Base-by-base conservation (phyloP, 257 asterid species). In the Solanum chaucha region DNA sequence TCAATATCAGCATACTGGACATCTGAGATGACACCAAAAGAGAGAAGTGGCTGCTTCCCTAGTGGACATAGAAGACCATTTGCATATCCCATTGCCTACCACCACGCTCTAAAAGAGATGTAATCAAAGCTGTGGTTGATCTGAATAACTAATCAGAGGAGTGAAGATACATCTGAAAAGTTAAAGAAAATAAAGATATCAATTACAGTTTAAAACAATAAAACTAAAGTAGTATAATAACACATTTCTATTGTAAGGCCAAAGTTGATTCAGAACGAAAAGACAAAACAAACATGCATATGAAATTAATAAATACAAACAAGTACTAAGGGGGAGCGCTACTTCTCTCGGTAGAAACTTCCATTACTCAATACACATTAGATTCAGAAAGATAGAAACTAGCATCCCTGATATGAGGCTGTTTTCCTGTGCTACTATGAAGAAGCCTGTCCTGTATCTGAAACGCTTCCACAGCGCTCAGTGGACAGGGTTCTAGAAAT, bases 1-100 rank as follows among this genome's bases (percentile, higher is more conserved):
- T 98, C 96, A 90, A 97, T 97, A 81, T 97, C 98, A 20, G 99
- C 99, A 73, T 93, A 97, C 74, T 97, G 99, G 87, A 97, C 98
- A 89, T 97, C 99, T 10, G 99, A 89, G 87, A 97, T 97, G 65
- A 97, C 95, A 8, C 99, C 99, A n/a, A 96, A 96, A 80, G 99
- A 96, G 81, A 95, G 87, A 80, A 96, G 95, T 59, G 99, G 99
- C 74, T 92, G 90, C 89, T 90, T 92, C 88, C 90, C 92, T 48
- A 80, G 89, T 71, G 88, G 88, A 70, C 64, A 80, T 26, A 89
- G 85, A 51, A 91, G 80, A 34, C 94, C 94, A 75, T 94, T 91
- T 87, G 89, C 89, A 87, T 90, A 90, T 28, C 93, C 95, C 98
- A 97, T 94, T 72, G 86, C 87, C 88, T 83, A 88, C 89, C 88